phyloP scores from a whole-genome alignment of 83 land plant genomes.

The Picea abies region DNA sequence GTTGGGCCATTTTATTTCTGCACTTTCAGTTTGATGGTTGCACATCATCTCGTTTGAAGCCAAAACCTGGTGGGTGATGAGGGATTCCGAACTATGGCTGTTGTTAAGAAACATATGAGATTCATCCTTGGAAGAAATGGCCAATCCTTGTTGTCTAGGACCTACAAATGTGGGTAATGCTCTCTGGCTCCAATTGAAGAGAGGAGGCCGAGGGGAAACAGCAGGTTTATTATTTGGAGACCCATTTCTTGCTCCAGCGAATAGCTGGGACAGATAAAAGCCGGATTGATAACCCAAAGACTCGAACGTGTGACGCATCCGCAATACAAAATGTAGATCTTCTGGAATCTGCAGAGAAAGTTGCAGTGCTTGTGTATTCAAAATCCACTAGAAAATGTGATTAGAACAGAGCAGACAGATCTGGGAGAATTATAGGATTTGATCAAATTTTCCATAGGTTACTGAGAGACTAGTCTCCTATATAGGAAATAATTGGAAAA shows the following conservation, averaged over 20 bases:
- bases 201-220: conserved; percentile 37
- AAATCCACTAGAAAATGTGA: no score
- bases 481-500: no score
- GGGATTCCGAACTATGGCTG: background rate
- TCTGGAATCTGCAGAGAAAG: conserved; percentile 70
- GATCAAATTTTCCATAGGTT: no score
- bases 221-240: conserved; percentile 39
- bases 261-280: conserved; percentile 79
- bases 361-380: no score
- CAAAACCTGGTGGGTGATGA: conserved; percentile 6
- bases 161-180: conserved; percentile 18
- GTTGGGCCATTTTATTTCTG: conserved; percentile 77
- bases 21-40: conserved; percentile 7
- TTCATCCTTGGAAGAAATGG: conserved; percentile 10
- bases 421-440: no score
- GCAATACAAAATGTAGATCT: conserved; percentile 88
- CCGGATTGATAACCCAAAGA: conserved; percentile 92
- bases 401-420: no score
- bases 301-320: conserved; percentile 92
- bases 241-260: conserved; percentile 59
- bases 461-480: no score
- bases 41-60: conserved; percentile 12
- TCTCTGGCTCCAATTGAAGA: conserved; percentile 70
- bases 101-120: conserved; percentile 7
- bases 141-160: conserved; percentile 6